These are phyloP conservation scores for Arthroderma sp. DNA, from an alignment of 2,329 filamentous ascomycete species.

Conservation along the genomic window DNA sequence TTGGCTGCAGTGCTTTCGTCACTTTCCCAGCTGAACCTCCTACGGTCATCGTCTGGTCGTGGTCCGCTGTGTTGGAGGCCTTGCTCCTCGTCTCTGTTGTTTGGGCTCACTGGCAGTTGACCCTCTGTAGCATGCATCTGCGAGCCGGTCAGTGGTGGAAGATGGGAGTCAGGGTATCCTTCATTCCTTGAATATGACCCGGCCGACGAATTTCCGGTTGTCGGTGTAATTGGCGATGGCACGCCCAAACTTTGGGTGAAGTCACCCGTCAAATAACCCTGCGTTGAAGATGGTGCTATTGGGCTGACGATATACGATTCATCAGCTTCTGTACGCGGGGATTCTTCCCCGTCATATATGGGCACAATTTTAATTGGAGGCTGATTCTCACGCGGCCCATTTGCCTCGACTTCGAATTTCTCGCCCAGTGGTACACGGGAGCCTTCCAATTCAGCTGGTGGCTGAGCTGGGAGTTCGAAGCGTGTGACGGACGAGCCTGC, in stretches of 20 bases:
- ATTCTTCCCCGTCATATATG: neutral
- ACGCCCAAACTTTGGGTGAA: constrained; percentile 1
- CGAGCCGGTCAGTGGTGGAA: too few relatives aligned
- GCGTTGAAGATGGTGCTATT: constrained; percentile 2
- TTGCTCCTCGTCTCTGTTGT: too few relatives aligned
- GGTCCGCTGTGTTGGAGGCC: too few relatives aligned
- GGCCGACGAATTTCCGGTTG: constrained; percentile 2
- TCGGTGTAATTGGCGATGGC: constrained; percentile 7
- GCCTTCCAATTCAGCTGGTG: constrained; percentile 6
- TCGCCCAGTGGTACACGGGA: constrained; percentile 3
- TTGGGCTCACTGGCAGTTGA: too few relatives aligned
- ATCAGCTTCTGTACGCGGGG: neutral
- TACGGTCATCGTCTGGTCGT: too few relatives aligned
- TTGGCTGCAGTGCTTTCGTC: too few relatives aligned
- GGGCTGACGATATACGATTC: constrained; percentile 7
- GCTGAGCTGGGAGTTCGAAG: constrained; percentile 12
- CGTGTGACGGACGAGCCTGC: constrained; percentile 12
- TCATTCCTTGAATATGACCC: neutral
- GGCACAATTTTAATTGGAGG: neutral
- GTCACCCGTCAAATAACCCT: neutral
- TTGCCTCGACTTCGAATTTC: neutral
- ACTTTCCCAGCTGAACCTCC: too few relatives aligned
- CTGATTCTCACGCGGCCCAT: neutral
- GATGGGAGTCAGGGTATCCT: neutral
- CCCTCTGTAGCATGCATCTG: too few relatives aligned